These are phyloP conservation scores for Boletellus ananiceps DNA, from an alignment of 768 basidiomycete species.

Conservation along the genomic window DNA sequence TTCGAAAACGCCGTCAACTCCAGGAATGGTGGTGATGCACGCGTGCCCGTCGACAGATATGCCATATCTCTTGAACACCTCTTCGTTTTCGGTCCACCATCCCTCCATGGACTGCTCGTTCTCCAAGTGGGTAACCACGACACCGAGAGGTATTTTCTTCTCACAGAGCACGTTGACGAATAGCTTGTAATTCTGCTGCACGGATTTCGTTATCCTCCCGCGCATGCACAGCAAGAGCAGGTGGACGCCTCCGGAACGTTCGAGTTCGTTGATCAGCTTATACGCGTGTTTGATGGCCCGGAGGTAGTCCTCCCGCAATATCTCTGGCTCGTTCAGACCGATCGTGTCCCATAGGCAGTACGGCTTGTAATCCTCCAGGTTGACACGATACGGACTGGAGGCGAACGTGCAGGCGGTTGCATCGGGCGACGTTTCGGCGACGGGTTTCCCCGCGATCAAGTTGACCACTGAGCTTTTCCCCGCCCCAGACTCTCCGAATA, in stretches of 20 bases:
- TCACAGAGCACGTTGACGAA: slow-evolving; percentile 39
- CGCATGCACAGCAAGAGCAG: slow-evolving; percentile 39
- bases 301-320: slow-evolving; percentile 16
- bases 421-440: slow-evolving; percentile 29
- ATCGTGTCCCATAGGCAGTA: slow-evolving; percentile 31
- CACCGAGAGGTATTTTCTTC: slow-evolving; percentile 32
- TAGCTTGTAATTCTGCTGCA: slow-evolving; percentile 36
- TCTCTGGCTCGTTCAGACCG: slow-evolving; percentile 29
- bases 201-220: slow-evolving; percentile 33
- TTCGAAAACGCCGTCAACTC: slow-evolving; percentile 19
- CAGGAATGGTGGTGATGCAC: slow-evolving; percentile 36
- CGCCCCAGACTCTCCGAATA: slow-evolving; percentile 27
- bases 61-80: slow-evolving; percentile 24
- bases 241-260: slow-evolving; percentile 32
- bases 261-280: slow-evolving; percentile 31
- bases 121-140: slow-evolving; percentile 40
- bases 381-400: slow-evolving; percentile 21
- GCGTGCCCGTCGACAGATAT: slow-evolving; percentile 34
- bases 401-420: slow-evolving; percentile 35
- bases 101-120: slow-evolving; percentile 30
- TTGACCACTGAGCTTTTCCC: slow-evolving; percentile 43
- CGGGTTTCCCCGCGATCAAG: slow-evolving; percentile 28
- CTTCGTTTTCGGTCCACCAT: slow-evolving; percentile 39
- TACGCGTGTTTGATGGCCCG: slow-evolving; percentile 29
- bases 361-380: slow-evolving; percentile 8